These are phyloP conservation scores for Heritiera littoralis DNA, from an alignment of 345 rosid genomes.

Conservation along the genomic window DNA sequence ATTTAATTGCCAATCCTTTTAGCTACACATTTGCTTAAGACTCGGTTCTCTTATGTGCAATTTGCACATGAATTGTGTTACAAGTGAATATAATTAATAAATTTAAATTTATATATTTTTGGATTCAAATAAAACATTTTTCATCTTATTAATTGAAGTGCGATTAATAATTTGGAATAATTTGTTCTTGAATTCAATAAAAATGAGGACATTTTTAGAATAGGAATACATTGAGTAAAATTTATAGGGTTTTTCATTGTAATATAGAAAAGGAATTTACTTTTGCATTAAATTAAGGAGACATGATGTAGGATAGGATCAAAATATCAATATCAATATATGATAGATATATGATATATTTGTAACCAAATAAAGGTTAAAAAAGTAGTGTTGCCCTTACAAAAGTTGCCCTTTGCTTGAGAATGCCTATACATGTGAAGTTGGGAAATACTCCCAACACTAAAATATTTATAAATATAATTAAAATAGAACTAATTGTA, in stretches of 20 bases:
- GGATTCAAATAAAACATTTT: background rate
- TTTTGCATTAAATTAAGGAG: background rate
- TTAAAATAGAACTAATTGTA: background rate
- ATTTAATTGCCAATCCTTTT: background rate
- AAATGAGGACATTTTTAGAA: background rate
- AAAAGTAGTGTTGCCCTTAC: background rate
- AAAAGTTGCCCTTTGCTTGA: background rate
- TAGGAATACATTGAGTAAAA: background rate
- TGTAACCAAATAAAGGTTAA: background rate
- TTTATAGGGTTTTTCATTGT: background rate
- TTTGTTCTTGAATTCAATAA: background rate
- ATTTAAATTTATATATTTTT: background rate
- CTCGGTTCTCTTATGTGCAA: background rate
- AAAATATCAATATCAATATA: background rate
- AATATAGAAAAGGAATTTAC: background rate
- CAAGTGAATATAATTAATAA: background rate
- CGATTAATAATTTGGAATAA: background rate
- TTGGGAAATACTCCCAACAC: background rate
- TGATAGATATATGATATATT: background rate
- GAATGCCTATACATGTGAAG: background rate
- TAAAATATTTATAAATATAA: background rate
- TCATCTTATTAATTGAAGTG: background rate
- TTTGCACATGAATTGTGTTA: background rate
- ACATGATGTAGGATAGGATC: background rate
- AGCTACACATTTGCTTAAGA: background rate